Conservation (phyloP, 768 basidiomycete species). For the Hericium erinaceus region DNA sequence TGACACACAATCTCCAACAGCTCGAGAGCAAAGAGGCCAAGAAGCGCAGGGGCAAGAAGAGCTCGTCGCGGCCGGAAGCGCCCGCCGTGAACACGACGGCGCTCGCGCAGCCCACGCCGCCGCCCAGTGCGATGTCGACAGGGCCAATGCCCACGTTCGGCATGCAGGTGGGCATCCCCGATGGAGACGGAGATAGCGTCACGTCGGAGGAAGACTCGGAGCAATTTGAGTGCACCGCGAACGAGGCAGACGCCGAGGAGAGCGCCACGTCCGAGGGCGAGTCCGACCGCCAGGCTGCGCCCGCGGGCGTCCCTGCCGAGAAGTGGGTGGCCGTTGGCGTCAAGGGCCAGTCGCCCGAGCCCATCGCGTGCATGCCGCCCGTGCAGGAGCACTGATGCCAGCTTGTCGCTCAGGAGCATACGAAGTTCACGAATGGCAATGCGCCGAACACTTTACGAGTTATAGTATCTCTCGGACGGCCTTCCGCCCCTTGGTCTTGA, state of each 20-base stretch:
- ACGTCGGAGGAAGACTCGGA: constrained; percentile 50
- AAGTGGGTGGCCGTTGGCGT: constrained; percentile 62
- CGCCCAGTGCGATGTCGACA: constrained; percentile 5
- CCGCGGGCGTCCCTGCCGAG: constrained; percentile 24
- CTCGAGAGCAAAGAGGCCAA: constrained; percentile 16
- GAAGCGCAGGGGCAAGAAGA: constrained; percentile 5
- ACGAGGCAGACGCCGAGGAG: constrained; percentile 67
- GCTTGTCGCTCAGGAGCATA: background rate
- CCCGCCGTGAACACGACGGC: background rate
- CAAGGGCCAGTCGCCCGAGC: constrained; percentile 33
- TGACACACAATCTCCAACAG: constrained; percentile 8
- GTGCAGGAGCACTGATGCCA: background rate
- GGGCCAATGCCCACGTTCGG: constrained; percentile 2
- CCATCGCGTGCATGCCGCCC: background rate
- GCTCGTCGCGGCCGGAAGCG: constrained; percentile 1
- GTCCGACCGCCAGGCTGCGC: constrained; percentile 29
- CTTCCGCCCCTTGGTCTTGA: too few species aligned
- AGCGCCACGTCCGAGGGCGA: constrained; percentile 70
- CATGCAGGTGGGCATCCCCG: constrained; percentile 1
- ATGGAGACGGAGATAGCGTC: constrained; percentile 16
- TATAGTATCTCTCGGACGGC: too few species aligned
- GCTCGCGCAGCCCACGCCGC: background rate
- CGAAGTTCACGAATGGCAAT: background rate
- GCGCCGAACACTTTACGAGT: too few species aligned
- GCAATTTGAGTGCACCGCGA: constrained; percentile 41